Conservation (phyloP, 805 yeast species). For the Ogataea trehaloabstinens region DNA sequence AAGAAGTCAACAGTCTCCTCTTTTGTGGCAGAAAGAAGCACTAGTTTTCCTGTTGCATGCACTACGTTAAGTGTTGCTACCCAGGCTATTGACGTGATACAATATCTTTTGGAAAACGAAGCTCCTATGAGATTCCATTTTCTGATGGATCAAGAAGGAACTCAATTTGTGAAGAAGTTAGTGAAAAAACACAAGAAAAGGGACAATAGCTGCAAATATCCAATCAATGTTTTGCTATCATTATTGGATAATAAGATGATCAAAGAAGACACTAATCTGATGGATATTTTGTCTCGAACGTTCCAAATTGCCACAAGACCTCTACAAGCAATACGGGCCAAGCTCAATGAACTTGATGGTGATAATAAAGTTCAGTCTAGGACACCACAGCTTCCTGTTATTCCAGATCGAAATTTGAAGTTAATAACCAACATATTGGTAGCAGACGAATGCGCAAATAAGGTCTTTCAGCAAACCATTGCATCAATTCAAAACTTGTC, state of each 20-base stretch:
- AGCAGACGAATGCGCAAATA: conserved; percentile 80
- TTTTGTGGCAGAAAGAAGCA: conserved; percentile 12
- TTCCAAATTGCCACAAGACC: conserved; percentile 78
- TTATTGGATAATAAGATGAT: conserved; percentile 64
- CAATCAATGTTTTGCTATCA: conserved; percentile 65
- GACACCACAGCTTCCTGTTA: conserved; percentile 49
- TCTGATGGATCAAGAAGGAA: conserved; percentile 71
- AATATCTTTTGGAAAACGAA: conserved; percentile 65
- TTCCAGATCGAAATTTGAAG: conserved; percentile 61
- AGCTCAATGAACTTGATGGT: conserved; percentile 37
- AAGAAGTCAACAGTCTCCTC: background rate
- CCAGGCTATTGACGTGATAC: conserved; percentile 74
- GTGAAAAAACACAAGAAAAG: conserved; percentile 35
- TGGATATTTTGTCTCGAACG: conserved; percentile 74
- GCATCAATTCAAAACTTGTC: conserved; percentile 78
- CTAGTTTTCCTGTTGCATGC: conserved; percentile 53
- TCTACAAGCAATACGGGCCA: conserved; percentile 45
- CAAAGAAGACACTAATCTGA: conserved; percentile 66
- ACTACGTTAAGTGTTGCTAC: conserved; percentile 71
- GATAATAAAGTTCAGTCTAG: conserved; percentile 20
- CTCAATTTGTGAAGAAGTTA: conserved; percentile 37
- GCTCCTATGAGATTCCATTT: conserved; percentile 70
- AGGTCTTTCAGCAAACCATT: conserved; percentile 80
- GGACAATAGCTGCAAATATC: conserved; percentile 54
- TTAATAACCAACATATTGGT: conserved; percentile 65